Conservation (phyloP, 768 basidiomycete genomes). For the Macrolepiota albuminosa region DNA sequence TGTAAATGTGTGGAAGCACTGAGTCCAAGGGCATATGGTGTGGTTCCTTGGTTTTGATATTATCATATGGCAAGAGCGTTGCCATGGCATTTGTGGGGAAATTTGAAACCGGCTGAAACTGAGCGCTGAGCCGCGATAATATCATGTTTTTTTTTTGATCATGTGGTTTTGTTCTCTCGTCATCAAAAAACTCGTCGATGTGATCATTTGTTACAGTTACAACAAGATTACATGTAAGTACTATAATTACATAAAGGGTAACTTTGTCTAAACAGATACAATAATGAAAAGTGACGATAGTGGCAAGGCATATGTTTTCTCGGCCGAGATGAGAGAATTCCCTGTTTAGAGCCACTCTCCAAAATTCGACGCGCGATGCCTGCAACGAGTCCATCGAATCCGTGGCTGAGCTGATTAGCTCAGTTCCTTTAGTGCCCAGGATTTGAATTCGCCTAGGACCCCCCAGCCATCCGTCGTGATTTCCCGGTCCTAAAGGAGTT, state of each 20-base stretch:
- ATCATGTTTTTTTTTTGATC: neutral
- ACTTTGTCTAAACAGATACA: neutral
- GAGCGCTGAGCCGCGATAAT: neutral
- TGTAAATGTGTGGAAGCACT: neutral
- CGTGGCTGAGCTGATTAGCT: neutral
- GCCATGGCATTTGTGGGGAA: constrained; percentile 6
- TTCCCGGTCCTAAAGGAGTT: neutral
- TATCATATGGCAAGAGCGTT: constrained; percentile 3
- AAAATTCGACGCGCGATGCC: neutral
- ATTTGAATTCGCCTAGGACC: neutral
- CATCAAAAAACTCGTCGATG: neutral
- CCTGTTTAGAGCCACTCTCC: neutral
- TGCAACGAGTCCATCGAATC: neutral
- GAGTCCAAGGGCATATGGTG: constrained; percentile 1
- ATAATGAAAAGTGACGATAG: neutral
- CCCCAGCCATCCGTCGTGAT: neutral
- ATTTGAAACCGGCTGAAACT: neutral
- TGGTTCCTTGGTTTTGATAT: constrained; percentile 3
- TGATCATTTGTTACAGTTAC: neutral
- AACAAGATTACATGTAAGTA: neutral
- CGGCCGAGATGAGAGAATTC: neutral
- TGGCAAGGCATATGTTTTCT: neutral
- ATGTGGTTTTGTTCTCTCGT: neutral
- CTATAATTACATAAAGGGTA: neutral
- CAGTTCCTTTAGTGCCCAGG: neutral